Evolutionary conservation across 2,329 filamentous ascomycete species (phyloP).

Genomic region (Penicillium nordicum): DNA sequence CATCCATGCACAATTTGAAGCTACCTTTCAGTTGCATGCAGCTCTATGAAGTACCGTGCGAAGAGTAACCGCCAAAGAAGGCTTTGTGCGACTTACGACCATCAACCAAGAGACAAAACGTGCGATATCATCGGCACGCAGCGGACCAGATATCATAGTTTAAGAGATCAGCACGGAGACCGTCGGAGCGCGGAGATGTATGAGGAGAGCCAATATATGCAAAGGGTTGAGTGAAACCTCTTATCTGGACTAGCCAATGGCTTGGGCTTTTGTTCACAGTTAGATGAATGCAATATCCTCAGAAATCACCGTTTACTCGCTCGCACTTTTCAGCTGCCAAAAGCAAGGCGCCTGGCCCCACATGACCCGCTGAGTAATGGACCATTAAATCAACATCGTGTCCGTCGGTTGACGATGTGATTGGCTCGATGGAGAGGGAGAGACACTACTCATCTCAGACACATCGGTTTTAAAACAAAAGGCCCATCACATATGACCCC

Average conservation of each 20-base stretch:
- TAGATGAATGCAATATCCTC: too few relatives aligned
- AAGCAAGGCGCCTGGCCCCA: not conserved
- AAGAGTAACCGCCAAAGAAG: not conserved
- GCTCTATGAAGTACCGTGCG: not conserved
- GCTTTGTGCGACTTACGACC: not conserved
- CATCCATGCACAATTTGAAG: not conserved
- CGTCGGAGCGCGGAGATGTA: slow-evolving; percentile 16
- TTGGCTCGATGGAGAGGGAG: slow-evolving; percentile 16
- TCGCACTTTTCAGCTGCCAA: not conserved
- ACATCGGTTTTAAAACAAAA: not conserved
- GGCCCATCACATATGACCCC: not conserved
- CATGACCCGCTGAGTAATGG: not conserved
- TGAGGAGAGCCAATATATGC: not conserved
- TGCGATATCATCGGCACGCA: not conserved
- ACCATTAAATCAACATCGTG: slow-evolving; percentile 16
- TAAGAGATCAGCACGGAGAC: slow-evolving; percentile 21
- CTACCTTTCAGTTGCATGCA: not conserved
- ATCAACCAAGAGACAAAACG: too few relatives aligned
- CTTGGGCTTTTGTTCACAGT: too few relatives aligned
- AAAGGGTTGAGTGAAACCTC: not conserved
- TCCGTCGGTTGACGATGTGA: not conserved
- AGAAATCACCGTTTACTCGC: not conserved
- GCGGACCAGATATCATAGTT: not conserved
- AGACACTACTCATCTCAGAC: not conserved
- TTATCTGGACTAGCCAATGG: not conserved